A percentile compares a stretch with the other conserved stretches of the same genome.
phyloP scores from a whole-genome alignment of 768 basidiomycete species.

The Tylopilus sp. region DNA sequence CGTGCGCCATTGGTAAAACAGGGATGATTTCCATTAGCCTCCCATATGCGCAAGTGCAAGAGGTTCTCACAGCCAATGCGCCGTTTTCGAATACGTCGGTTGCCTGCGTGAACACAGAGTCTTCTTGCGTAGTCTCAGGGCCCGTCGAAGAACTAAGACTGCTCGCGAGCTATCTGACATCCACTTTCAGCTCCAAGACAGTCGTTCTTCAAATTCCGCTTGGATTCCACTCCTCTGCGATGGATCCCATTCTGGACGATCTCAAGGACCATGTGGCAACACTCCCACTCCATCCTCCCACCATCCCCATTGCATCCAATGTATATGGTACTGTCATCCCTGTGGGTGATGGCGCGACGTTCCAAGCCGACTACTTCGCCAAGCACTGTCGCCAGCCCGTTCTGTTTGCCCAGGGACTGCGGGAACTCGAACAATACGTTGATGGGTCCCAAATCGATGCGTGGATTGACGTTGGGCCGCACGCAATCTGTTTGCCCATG shows the following conservation, averaged over 20 bases:
- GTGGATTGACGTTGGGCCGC: slow-evolving; percentile 71
- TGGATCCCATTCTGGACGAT: slow-evolving; percentile 54
- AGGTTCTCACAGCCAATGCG: slow-evolving; percentile 32
- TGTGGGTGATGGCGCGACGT: slow-evolving; percentile 48
- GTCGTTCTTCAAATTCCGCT: slow-evolving; percentile 51
- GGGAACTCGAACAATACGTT: slow-evolving; percentile 32
- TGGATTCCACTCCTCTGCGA: slow-evolving; percentile 65
- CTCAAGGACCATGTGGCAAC: slow-evolving; percentile 39
- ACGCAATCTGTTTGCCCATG: slow-evolving; percentile 55
- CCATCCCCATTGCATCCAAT: slow-evolving; percentile 60
- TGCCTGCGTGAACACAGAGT: slow-evolving; percentile 61
- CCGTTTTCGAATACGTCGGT: slow-evolving; percentile 41
- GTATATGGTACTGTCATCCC: slow-evolving; percentile 51
- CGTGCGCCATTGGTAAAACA: slow-evolving; percentile 42
- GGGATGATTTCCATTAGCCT: slow-evolving; percentile 63
- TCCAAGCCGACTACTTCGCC: slow-evolving; percentile 51
- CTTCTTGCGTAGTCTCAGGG: slow-evolving; percentile 60
- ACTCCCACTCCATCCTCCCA: slow-evolving; percentile 43
- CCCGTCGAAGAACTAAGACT: slow-evolving; percentile 39
- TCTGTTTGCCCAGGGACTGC: slow-evolving; percentile 47
- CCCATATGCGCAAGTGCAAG: slow-evolving; percentile 29
- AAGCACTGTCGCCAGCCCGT: slow-evolving; percentile 60
- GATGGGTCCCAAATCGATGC: slow-evolving; percentile 33
- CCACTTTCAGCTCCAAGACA: slow-evolving; percentile 34
- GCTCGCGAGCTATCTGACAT: slow-evolving; percentile 42